These are phyloP conservation scores for Leishmania mexicana DNA, from an alignment of 208 protist species.

Conservation along the genomic window DNA sequence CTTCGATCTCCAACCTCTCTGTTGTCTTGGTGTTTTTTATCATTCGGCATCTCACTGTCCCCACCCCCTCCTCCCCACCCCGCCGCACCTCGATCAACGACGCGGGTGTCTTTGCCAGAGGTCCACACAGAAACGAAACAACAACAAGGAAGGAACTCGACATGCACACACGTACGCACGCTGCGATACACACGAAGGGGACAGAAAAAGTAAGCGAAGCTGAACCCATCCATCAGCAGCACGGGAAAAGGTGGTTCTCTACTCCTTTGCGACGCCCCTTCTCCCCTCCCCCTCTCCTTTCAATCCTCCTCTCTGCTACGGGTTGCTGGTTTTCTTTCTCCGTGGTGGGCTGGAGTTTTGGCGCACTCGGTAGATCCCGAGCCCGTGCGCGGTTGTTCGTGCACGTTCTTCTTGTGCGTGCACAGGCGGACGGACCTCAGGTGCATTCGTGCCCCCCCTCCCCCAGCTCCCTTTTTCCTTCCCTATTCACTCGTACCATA, in stretches of 20 bases:
- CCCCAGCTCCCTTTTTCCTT: slow-evolving; percentile 1
- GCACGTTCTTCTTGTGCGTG: not conserved
- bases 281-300: not conserved
- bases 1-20: not conserved
- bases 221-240: not conserved
- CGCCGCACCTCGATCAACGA: not conserved
- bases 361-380: not conserved
- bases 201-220: not conserved
- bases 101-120: not conserved
- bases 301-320: not conserved
- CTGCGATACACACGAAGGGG: not conserved
- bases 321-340: not conserved
- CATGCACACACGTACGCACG: not conserved
- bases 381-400: not conserved
- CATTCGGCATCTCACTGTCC: not conserved
- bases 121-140: not conserved
- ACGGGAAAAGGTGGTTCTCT: not conserved
- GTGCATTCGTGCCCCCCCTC: not conserved
- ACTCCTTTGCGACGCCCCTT: not conserved
- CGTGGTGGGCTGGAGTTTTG: not conserved
- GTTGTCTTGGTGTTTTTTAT: not conserved
- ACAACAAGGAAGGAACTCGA: not conserved
- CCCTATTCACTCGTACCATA: not conserved
- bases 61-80: not conserved
- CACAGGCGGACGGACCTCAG: not conserved